phyloP scores from a whole-genome alignment of 2,329 filamentous ascomycete species.

The Rutstroemia sydowiana region DNA sequence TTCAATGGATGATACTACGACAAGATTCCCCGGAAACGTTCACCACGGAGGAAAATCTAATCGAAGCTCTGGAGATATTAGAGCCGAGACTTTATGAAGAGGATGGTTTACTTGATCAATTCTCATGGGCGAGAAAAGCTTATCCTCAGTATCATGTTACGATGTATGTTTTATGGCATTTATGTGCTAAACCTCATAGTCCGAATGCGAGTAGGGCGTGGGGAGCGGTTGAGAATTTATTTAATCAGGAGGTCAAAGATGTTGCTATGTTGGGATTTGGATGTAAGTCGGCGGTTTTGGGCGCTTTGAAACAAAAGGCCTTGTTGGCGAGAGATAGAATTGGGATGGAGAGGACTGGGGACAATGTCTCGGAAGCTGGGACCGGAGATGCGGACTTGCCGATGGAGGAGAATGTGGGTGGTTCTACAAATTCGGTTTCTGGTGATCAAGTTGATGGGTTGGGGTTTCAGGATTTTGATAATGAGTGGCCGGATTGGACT shows the following conservation, averaged over 20 bases:
- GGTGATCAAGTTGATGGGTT: background rate
- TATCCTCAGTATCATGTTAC: slow-evolving; percentile 8
- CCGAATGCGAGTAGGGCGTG: background rate
- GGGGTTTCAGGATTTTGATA: background rate
- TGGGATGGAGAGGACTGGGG: no score
- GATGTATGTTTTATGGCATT: slow-evolving; percentile 6
- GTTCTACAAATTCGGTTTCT: background rate
- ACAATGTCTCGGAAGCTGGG: no score
- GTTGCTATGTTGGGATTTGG: background rate
- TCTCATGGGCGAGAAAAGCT: background rate
- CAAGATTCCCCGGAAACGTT: background rate
- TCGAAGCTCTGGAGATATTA: background rate
- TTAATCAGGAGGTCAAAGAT: background rate
- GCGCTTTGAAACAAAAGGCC: background rate
- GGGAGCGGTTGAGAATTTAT: background rate
- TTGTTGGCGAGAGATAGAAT: background rate
- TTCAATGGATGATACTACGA: background rate
- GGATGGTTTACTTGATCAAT: slow-evolving; percentile 2
- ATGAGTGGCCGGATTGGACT: background rate
- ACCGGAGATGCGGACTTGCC: no score
- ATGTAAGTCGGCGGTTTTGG: background rate
- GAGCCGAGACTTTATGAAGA: background rate
- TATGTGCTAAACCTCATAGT: slow-evolving; percentile 1
- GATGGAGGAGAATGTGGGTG: no score
- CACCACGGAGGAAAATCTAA: background rate